phyloP scores from a whole-genome alignment of 306 rosid genomes.

The Quercus bicolor region DNA sequence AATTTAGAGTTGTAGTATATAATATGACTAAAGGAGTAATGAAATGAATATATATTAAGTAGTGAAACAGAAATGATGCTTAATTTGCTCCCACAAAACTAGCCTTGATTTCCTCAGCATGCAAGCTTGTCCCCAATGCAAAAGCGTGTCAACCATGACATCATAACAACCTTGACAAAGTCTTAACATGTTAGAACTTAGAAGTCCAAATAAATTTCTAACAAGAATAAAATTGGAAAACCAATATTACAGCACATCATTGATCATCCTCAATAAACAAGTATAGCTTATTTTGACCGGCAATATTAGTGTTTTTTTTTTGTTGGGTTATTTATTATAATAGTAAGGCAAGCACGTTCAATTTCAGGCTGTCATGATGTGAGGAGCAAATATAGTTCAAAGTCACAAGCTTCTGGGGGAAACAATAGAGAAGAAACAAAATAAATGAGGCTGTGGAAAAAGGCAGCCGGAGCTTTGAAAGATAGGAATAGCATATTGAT shows the following conservation, averaged over 20 bases:
- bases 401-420: not conserved
- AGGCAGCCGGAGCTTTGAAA: constrained; percentile 60
- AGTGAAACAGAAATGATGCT: too few species aligned
- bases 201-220: not conserved
- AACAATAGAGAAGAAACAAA: not conserved
- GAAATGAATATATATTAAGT: too few species aligned
- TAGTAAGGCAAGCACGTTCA: constrained; percentile 3
- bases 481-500: constrained; percentile 69
- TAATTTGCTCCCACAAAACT: too few species aligned
- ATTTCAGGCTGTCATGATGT: not conserved
- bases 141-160: not conserved
- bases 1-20: too few species aligned
- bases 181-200: not conserved
- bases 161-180: constrained; percentile 20
- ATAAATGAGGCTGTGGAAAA: constrained; percentile 66
- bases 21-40: too few species aligned
- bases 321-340: not conserved
- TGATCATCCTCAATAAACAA: not conserved
- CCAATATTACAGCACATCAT: not conserved
- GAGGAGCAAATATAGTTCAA: not conserved
- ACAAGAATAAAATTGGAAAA: constrained; percentile 1
- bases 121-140: too few species aligned
- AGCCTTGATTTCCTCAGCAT: too few species aligned
- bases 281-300: not conserved
- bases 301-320: not conserved